These are phyloP conservation scores for Saccharum spontaneum DNA, from an alignment of 176 grass and related monocot species.

Conservation along the genomic window DNA sequence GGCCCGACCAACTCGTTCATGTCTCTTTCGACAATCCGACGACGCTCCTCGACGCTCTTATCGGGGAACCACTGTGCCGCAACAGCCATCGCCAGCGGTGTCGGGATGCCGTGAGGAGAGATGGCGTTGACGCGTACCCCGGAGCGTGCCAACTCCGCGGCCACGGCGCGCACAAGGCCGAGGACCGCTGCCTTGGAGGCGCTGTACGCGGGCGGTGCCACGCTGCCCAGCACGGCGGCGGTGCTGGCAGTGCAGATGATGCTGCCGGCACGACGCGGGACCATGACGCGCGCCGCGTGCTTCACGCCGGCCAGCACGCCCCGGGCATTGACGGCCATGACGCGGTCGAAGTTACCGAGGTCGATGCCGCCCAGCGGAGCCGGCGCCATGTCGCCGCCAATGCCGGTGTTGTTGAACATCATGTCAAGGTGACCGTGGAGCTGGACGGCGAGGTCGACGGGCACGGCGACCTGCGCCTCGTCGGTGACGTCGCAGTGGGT, in stretches of 20 bases:
- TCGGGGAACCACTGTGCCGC: not conserved
- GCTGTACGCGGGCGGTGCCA: not conserved
- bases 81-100: slow-evolving; percentile 4
- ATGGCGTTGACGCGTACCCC: slow-evolving; percentile 72
- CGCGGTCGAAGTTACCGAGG: slow-evolving; percentile 49
- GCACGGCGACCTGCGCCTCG: slow-evolving; percentile 52
- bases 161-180: slow-evolving; percentile 29
- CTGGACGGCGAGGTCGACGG: slow-evolving; percentile 53
- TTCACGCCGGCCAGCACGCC: slow-evolving; percentile 55
- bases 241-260: slow-evolving; percentile 61
- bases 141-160: slow-evolving; percentile 23
- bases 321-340: slow-evolving; percentile 51
- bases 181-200: not conserved
- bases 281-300: slow-evolving; percentile 36
- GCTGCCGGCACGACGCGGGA: slow-evolving; percentile 37
- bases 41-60: not conserved
- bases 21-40: slow-evolving; percentile 23
- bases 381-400: slow-evolving; percentile 6
- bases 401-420: slow-evolving; percentile 63
- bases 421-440: slow-evolving; percentile 57
- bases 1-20: slow-evolving; percentile 35
- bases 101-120: slow-evolving; percentile 46
- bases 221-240: not conserved
- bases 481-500: slow-evolving; percentile 60
- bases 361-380: slow-evolving; percentile 20